A percentile compares a stretch with the other conserved stretches of the same genome.
Evolutionary conservation across 148 eudicot genomes (phyloP).

Genomic region (Nepenthes gracilis): DNA sequence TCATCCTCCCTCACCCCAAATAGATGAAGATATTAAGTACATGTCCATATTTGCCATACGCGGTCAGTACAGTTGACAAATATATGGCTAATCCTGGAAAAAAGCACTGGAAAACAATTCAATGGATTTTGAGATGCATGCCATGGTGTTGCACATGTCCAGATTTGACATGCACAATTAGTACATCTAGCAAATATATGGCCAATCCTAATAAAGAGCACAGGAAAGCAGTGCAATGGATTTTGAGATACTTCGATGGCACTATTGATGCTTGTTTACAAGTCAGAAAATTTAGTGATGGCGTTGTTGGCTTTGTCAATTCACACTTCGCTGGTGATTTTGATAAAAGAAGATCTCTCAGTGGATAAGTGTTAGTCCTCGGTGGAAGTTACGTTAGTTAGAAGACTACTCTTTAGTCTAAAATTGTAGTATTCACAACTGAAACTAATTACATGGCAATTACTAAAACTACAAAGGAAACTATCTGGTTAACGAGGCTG

Average conservation of each 20-base stretch:
- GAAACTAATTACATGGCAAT: background rate
- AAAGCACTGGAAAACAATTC: no score
- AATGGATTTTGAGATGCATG: constrained; percentile 1
- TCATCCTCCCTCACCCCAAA: background rate
- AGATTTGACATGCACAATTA: background rate
- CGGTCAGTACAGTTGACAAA: background rate
- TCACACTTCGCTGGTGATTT: background rate
- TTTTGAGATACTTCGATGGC: background rate
- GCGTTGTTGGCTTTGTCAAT: background rate
- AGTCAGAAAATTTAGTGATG: background rate
- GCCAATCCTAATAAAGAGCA: background rate
- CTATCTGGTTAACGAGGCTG: background rate
- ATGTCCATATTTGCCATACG: background rate
- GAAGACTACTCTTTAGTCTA: background rate
- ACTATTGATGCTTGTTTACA: background rate
- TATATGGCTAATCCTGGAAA: no score
- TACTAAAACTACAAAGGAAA: background rate
- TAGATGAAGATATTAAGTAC: background rate
- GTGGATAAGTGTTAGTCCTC: background rate
- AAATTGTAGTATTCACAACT: background rate
- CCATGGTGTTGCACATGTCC: constrained; percentile 3
- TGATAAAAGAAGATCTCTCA: background rate
- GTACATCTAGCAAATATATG: constrained; percentile 1
- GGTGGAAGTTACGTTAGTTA: background rate
- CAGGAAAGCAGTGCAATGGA: constrained; percentile 3